A percentile compares a stretch with the other conserved stretches of the same genome.
Conservation (phyloP, 108 stramenopile species). For the Discostella stelligeroides region DNA sequence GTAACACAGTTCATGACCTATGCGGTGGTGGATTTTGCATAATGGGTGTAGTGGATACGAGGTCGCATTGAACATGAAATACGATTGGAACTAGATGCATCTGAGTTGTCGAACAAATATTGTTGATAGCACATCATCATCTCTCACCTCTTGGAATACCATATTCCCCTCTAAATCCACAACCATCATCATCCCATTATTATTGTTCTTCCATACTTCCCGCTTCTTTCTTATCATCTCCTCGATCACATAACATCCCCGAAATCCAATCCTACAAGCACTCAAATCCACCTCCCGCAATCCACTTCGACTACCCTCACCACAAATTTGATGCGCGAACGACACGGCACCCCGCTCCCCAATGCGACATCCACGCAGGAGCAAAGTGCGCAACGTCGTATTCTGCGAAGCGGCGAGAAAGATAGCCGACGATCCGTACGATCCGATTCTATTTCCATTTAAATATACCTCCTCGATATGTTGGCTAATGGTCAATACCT, state of each 20-base stretch:
- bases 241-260: constrained; percentile 65
- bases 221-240: constrained; percentile 38
- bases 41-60: no score
- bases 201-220: constrained; percentile 6
- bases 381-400: constrained; percentile 47
- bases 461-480: constrained; percentile 71
- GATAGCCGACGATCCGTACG: constrained; percentile 75
- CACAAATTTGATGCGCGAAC: constrained; percentile 56
- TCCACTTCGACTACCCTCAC: constrained; percentile 20
- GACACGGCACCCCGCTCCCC: constrained; percentile 76
- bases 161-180: constrained; percentile 80
- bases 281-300: constrained; percentile 67
- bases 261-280: constrained; percentile 73
- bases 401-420: constrained; percentile 67
- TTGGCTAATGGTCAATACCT: constrained; percentile 54
- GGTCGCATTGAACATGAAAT: no score
- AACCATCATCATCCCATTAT: constrained; percentile 22
- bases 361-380: constrained; percentile 70
- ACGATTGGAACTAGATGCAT: no score
- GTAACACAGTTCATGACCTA: constrained; percentile 92
- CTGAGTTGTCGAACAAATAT: no score
- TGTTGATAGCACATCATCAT: background rate
- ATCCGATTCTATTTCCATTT: constrained; percentile 70
- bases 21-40: no score
- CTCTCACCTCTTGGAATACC: constrained; percentile 75